Conservation (phyloP, 148 eudicot genomes). For the Dysphania ambrosioides region DNA sequence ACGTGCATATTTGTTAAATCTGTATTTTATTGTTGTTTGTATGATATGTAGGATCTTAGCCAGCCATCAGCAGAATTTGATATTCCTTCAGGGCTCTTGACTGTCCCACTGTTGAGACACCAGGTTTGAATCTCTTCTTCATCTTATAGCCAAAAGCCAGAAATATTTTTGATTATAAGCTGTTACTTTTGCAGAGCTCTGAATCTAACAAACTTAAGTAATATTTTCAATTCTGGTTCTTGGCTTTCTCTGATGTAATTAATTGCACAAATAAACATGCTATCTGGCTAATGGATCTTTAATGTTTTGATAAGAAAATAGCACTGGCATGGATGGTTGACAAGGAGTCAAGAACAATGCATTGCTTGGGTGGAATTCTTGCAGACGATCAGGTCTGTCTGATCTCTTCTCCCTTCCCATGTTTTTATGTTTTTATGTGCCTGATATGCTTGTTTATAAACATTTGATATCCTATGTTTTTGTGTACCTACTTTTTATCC, state of each 20-base stretch:
- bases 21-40: conserved; percentile 15
- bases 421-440: no score
- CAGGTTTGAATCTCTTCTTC: conserved; percentile 52
- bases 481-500: neutral
- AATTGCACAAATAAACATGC: conserved; percentile 5
- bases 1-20: neutral
- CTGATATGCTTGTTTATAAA: neutral
- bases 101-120: conserved; percentile 83
- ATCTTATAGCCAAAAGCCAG: neutral
- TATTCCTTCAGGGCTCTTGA: conserved; percentile 62
- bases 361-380: conserved; percentile 88
- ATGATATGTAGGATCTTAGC: conserved; percentile 68
- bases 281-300: conserved; percentile 13
- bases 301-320: conserved; percentile 58
- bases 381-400: conserved; percentile 93
- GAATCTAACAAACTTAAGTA: neutral
- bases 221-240: conserved; percentile 2
- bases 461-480: neutral
- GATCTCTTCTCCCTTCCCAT: no score
- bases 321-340: conserved; percentile 96
- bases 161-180: conserved; percentile 2
- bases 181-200: conserved; percentile 6
- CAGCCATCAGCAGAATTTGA: conserved; percentile 62
- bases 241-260: neutral
- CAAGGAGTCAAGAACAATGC: conserved; percentile 65